Base-by-base conservation (phyloP, 495 filamentous ascomycete species). In the Lophium mytilinum region DNA sequence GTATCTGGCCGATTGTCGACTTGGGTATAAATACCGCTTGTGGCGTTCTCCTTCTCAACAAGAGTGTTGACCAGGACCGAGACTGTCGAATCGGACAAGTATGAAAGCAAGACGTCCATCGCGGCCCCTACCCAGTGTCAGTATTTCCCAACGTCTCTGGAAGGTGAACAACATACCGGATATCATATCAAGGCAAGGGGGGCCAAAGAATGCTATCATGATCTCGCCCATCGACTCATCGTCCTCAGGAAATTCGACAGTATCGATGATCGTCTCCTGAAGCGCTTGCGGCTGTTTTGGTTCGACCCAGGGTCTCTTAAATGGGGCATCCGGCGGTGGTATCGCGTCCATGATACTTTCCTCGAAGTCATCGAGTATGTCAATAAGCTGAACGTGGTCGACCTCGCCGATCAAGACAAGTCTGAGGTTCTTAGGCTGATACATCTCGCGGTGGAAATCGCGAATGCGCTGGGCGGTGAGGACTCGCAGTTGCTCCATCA, bases 391-490 rank as follows among this genome's bases (percentile, higher is more conserved):
- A 0, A 77, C 71, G 70, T 96, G 90, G 64, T 95, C 83, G 11
- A 94, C 85, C 66, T 95, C 90, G 52, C 93, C 93, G 49, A 92
- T 83, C 50, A 99, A 81, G 36, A 96, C 77, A 51, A 97, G 68
- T 61, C 92, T 95, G 59, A 99, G 72, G 66, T 99, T 99, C 66
- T 89, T 94, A 8, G 94, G 93, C 64, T 96, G 92, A 64, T 99
- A 99, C 94, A 99, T 99, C 53, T 90, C 86, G 51, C 84, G 84
- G 69, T 99, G 93, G 71, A 96, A 99, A 34, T 79, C 80, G 8
- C 94, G 83, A 63, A 99, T 99, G 17, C 89, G 83, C 50, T 97
- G 86, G 3, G 89, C 84, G 2, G 88, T 90, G 41, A 99, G 69
- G 17, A 89, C 84, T 48, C 93, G 81, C 18, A 99, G 78, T 43